Percentiles rank a stretch among this genome's conserved stretches.
These are phyloP conservation scores for Fusarium graminum DNA, from an alignment of 2,329 filamentous ascomycete species.

Conservation along the genomic window DNA sequence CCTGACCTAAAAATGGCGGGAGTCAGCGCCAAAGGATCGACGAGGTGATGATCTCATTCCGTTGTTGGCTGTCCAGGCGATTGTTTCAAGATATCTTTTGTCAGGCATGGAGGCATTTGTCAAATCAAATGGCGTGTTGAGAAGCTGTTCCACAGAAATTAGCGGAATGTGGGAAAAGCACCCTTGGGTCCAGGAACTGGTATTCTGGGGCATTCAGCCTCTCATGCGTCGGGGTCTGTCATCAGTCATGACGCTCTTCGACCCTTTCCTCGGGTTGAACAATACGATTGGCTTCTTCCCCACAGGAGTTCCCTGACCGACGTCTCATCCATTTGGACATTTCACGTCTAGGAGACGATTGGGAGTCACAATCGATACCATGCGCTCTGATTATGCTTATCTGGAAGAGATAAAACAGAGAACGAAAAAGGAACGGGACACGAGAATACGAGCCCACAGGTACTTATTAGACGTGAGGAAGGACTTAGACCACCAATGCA, in stretches of 20 bases:
- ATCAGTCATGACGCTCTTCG: conserved; percentile 44
- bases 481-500: conserved; percentile 4
- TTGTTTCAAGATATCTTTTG: conserved; percentile 48
- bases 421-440: conserved; percentile 12
- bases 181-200: conserved; percentile 31
- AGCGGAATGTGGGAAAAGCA: conserved; percentile 40
- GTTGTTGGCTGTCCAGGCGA: conserved; percentile 47
- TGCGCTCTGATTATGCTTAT: conserved; percentile 4
- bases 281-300: conserved; percentile 46
- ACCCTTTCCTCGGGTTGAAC: conserved; percentile 38
- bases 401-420: not conserved
- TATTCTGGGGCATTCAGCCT: conserved; percentile 35
- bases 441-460: conserved; percentile 17
- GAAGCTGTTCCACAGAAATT: conserved; percentile 30
- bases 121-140: conserved; percentile 41
- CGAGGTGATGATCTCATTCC: conserved; percentile 51
- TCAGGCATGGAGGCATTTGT: conserved; percentile 28
- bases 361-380: conserved; percentile 15
- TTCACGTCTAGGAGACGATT: conserved; percentile 23
- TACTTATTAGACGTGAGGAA: not conserved
- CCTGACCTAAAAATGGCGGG: conserved; percentile 47
- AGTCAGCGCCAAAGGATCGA: conserved; percentile 50
- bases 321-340: conserved; percentile 18
- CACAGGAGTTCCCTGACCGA: conserved; percentile 31
- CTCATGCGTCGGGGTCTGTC: conserved; percentile 26